These are phyloP conservation scores for Symbiodinium pilosum DNA, from an alignment of 73 alveolate species.

Conservation along the genomic window DNA sequence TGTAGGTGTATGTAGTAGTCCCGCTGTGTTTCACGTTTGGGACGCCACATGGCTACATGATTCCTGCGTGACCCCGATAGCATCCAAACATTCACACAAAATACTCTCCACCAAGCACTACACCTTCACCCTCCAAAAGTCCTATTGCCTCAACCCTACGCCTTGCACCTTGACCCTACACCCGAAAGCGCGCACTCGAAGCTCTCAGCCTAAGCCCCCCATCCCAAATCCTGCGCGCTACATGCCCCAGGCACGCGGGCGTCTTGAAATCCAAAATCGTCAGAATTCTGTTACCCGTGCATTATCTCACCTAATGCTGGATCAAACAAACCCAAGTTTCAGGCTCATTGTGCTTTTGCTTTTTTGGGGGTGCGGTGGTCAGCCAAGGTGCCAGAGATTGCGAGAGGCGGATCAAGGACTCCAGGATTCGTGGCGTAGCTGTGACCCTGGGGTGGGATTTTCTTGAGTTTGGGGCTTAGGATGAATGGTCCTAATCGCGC, in stretches of 20 bases:
- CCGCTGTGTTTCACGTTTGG: too few species aligned
- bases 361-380: background rate
- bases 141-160: background rate
- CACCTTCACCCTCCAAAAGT: background rate
- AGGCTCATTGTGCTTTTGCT: background rate
- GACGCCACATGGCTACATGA: too few species aligned
- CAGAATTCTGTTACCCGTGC: background rate
- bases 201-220: background rate
- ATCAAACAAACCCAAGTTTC: background rate
- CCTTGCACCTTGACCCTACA: background rate
- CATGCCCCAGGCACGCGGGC: background rate
- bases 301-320: background rate
- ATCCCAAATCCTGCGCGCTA: background rate
- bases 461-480: background rate
- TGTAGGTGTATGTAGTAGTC: too few species aligned
- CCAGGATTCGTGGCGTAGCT: conserved; percentile 99
- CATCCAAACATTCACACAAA: background rate
- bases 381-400: conserved; percentile 97
- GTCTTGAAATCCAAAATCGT: background rate
- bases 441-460: conserved; percentile 96
- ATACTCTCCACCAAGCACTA: background rate
- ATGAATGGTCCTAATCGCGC: too few species aligned
- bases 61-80: background rate
- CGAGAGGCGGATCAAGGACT: conserved; percentile 98
- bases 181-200: background rate